Evolutionary conservation across 345 rosid genomes (phyloP), one percentile per base, ranked within the genome.

Genomic region (Eutrema yunnanense): DNA sequence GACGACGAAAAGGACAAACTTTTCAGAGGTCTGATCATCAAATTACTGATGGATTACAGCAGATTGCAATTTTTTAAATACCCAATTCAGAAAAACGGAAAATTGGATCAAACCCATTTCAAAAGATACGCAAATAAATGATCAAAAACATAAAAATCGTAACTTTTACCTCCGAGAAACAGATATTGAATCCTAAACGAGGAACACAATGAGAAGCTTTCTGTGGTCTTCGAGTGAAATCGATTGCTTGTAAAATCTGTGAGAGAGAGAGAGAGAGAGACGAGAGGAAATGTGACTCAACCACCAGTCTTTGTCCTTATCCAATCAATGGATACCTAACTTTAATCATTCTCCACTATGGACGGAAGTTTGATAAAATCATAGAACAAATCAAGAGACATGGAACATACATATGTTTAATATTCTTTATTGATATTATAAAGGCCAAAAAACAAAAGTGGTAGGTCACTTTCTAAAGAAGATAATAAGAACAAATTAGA

Each of bases 301-400:
- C 87, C 50, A 81, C 83, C 79, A 57, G 70, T 66, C 81, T 84
- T 79, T 69, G 69, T 47, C 49, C 71, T 76, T 76, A 76, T 69
- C 76, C 76, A 65, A 71, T 71, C 62, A 63, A 70, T 76, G 12
- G 36, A 58, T 65, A 71, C 72, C 67, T 57, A 70, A 71, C 76
- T 76, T 70, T 49, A 65, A 65, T 64, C 67, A 63, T 62, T 50
- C 46, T n/a, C 65, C 61, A 67, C 69, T 61, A 66, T 58, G 67
- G 67, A 58, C 67, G 47, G 67, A 74, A 55, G 44, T 49, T 52
- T 32, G 65, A 62, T 54, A 9, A 61, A 14, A 53, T 53, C 46
- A 48, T 33, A 57, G 27, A 40, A 56, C 71, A 70, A 44, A 38
- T 69, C 74, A 75, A 26, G 56, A 44, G 48, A 40, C 49, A 48